Evolutionary conservation across 2,329 filamentous ascomycete genomes (phyloP).

Genomic region (Stagonosporopsis tanaceti): DNA sequence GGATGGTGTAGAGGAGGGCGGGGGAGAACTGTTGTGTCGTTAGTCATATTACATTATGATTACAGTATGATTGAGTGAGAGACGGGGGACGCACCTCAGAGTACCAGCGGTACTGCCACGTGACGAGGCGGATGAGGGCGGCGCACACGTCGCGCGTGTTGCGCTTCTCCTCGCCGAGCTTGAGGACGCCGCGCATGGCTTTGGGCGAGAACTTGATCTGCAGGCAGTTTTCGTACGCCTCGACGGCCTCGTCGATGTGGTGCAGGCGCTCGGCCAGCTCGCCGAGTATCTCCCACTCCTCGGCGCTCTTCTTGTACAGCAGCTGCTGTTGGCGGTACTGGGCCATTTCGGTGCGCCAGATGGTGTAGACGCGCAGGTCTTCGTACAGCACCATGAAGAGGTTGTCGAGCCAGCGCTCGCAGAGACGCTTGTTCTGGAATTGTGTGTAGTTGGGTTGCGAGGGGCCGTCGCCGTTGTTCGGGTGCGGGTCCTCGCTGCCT

Average conservation of each 20-base stretch:
- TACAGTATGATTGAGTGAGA: background rate
- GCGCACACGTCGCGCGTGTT: conserved; percentile 83
- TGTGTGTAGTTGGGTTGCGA: conserved; percentile 78
- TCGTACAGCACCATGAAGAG: conserved; percentile 99
- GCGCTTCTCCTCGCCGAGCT: conserved; percentile 77
- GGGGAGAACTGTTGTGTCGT: conserved; percentile 76
- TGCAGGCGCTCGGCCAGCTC: conserved; percentile 92
- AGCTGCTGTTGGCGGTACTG: conserved; percentile 93
- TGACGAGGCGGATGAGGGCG: conserved; percentile 88
- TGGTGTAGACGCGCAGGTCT: conserved; percentile 96
- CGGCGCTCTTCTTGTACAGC: conserved; percentile 94
- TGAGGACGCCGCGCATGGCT: conserved; percentile 84
- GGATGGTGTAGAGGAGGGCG: conserved; percentile 83
- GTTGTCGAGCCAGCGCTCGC: conserved; percentile 97
- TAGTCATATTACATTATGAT: too few relatives aligned
- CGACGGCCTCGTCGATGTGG: conserved; percentile 87
- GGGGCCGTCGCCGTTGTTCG: conserved; percentile 6
- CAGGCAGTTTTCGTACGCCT: conserved; percentile 90
- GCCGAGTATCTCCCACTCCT: conserved; percentile 98
- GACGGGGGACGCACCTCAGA: conserved; percentile 70
- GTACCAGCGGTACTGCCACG: conserved; percentile 99
- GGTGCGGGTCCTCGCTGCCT: conserved; percentile 68
- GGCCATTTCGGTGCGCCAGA: conserved; percentile 98
- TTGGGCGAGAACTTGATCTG: conserved; percentile 91
- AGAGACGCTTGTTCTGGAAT: conserved; percentile 96